Evolutionary conservation across 441 rosid genomes (phyloP).

Genomic region (Syzygium malaccense): DNA sequence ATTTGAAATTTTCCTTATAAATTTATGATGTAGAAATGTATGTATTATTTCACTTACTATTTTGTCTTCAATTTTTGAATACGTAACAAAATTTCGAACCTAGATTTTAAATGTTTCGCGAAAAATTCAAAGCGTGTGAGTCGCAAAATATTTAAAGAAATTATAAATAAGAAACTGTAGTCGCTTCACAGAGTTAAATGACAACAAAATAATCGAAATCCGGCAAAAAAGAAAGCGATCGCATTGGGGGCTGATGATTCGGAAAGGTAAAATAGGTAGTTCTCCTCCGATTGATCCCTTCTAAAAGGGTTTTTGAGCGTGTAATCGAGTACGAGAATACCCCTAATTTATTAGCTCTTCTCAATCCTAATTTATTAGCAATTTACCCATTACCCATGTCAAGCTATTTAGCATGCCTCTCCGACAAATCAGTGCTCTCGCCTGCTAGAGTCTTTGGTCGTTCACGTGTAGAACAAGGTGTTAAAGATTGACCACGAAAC

Average conservation of each 20-base stretch:
- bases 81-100: not conserved
- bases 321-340: not conserved
- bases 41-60: not conserved
- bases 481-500: not conserved
- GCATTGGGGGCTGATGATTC: accelerated
- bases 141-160: not conserved
- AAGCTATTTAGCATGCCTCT: not conserved
- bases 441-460: not conserved
- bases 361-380: not conserved
- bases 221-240: not conserved
- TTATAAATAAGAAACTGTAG: accelerated
- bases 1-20: too few relatives aligned
- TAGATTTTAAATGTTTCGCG: not conserved
- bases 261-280: not conserved
- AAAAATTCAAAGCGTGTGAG: not conserved
- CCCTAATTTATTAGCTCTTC: not conserved
- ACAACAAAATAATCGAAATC: accelerated
- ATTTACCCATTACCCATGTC: not conserved
- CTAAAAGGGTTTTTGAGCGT: not conserved
- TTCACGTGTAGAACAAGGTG: not conserved
- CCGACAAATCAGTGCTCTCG: not conserved
- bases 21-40: not conserved
- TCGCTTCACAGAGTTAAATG: accelerated
- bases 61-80: not conserved
- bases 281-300: not conserved